A percentile compares a stretch with the other conserved stretches of the same genome.
Conservation (phyloP, 2,329 filamentous ascomycete species). For the Esteya vermicola region DNA sequence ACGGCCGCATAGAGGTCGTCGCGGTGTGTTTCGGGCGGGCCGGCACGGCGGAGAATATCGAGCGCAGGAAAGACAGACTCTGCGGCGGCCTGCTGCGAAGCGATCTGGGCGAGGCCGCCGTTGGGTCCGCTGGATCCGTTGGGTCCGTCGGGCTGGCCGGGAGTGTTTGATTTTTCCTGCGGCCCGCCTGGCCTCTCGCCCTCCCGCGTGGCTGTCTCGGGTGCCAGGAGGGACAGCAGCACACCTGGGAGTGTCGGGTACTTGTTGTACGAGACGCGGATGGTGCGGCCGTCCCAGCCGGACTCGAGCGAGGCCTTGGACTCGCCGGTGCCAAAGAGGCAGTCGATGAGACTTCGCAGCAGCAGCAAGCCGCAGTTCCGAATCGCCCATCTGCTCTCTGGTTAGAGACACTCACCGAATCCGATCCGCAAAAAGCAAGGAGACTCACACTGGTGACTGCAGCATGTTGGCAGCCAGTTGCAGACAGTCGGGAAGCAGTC, state of each 20-base stretch:
- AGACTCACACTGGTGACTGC: constrained; percentile 60
- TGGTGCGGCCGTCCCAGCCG: constrained; percentile 49
- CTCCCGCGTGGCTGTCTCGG: too few species aligned
- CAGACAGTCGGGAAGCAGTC: constrained; percentile 58
- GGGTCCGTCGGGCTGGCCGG: too few species aligned
- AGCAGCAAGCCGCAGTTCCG: constrained; percentile 87
- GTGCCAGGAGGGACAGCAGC: constrained; percentile 45
- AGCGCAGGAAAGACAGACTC: constrained; percentile 72
- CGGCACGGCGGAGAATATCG: constrained; percentile 63
- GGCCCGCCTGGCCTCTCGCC: too few species aligned
- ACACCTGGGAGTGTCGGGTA: constrained; percentile 52
- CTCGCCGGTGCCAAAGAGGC: constrained; percentile 61
- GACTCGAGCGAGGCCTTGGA: constrained; percentile 48
- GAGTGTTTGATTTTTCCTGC: too few species aligned
- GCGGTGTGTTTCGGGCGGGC: constrained; percentile 43
- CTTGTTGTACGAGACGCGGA: constrained; percentile 54
- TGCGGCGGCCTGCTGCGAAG: constrained; percentile 24
- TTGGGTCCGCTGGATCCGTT: too few species aligned
- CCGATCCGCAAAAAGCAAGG: not conserved
- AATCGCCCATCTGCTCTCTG: constrained; percentile 54
- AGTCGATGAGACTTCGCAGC: constrained; percentile 71
- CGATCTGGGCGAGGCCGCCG: not conserved
- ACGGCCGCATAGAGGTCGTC: constrained; percentile 44
- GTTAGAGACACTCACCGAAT: not conserved
- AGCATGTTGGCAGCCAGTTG: constrained; percentile 69